These are phyloP conservation scores for Entophlyctis luteolus DNA, from an alignment of 192 early-diverging fungal species.

Conservation along the genomic window DNA sequence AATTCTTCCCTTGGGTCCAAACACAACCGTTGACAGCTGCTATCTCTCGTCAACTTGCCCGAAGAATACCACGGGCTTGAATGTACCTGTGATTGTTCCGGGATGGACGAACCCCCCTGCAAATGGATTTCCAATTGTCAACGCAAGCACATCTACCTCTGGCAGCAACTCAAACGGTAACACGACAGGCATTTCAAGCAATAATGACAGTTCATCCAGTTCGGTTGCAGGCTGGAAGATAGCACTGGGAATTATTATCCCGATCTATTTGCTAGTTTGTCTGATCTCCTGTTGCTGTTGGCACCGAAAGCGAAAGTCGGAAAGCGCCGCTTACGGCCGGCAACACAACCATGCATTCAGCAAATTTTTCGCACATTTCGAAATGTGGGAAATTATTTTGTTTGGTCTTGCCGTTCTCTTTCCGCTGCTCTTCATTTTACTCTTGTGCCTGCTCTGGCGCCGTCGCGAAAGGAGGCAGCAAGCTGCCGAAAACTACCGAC, in stretches of 20 bases:
- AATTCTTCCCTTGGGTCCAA: conserved; percentile 8
- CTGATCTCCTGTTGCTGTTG: background rate
- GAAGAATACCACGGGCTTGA: background rate
- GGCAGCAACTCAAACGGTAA: background rate
- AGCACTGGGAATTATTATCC: background rate
- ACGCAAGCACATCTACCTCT: background rate
- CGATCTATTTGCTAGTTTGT: background rate
- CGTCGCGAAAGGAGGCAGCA: background rate
- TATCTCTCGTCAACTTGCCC: background rate
- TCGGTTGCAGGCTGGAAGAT: conserved; percentile 10
- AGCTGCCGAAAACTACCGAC: no score
- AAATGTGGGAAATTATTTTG: background rate
- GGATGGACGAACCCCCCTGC: conserved; percentile 12
- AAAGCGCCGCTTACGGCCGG: background rate
- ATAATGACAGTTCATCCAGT: background rate
- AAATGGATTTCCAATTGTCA: conserved; percentile 8
- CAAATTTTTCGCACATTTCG: background rate
- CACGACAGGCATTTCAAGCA: background rate
- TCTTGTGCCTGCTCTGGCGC: background rate
- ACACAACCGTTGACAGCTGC: background rate
- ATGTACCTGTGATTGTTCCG: conserved; percentile 2
- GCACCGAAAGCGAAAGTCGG: background rate
- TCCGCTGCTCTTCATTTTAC: conserved; percentile 1
- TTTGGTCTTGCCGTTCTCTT: background rate
- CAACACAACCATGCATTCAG: background rate